Percentiles rank a stretch among this genome's conserved stretches.
phyloP scores from a whole-genome alignment of 192 early-diverging fungal genomes.

The Entrophospora sp. region DNA sequence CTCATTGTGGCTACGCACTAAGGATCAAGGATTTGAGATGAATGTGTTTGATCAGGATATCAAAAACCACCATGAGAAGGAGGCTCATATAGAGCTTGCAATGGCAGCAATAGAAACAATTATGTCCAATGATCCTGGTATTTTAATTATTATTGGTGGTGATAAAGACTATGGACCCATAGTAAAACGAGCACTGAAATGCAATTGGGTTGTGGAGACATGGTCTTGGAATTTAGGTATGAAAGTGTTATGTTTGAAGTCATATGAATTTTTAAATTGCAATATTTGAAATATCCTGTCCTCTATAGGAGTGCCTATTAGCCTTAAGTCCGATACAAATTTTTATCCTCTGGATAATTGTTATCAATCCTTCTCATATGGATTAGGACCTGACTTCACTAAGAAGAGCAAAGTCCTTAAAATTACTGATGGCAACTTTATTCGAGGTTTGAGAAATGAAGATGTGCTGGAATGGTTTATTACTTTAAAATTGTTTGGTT shows the following conservation, averaged over 20 bases:
- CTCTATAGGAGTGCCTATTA: conserved; percentile 2
- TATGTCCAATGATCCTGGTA: not conserved
- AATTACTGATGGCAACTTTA: not conserved
- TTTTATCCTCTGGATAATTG: conserved; percentile 3
- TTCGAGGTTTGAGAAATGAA: not conserved
- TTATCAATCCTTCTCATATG: conserved; percentile 3
- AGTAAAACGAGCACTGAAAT: not conserved
- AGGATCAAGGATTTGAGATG: not conserved
- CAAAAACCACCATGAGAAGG: not conserved
- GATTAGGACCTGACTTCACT: not conserved
- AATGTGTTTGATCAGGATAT: not conserved
- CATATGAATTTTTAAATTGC: not conserved
- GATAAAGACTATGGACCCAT: not conserved
- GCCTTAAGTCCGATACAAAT: not conserved
- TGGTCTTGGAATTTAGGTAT: not conserved
- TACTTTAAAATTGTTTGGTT: not conserved
- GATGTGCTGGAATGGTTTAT: not conserved
- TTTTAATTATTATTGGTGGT: not conserved
- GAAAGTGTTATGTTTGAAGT: conserved; percentile 5
- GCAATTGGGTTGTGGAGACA: not conserved
- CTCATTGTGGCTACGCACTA: not conserved
- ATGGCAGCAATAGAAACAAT: not conserved
- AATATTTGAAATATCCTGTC: not conserved
- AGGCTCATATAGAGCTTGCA: not conserved
- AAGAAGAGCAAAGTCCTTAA: not conserved